Evolutionary conservation across 306 rosid genomes (phyloP).

Genomic region (Cicer yamashitae): DNA sequence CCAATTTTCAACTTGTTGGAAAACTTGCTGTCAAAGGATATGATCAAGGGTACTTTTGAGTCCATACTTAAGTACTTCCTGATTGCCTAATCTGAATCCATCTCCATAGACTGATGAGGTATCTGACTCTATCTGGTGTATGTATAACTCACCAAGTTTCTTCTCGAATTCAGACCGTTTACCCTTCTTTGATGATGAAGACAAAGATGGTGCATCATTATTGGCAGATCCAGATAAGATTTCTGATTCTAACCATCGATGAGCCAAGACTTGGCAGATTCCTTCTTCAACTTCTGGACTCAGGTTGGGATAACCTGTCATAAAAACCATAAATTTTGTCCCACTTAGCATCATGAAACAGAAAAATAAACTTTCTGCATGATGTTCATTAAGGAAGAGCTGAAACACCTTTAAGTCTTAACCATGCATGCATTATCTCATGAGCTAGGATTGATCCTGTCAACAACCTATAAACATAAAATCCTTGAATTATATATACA

Average conservation of each 20-base stretch:
- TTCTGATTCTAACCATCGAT: constrained; percentile 92
- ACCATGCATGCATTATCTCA: constrained; percentile 99
- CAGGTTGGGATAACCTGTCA: constrained; percentile 78
- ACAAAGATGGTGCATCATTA: constrained; percentile 58
- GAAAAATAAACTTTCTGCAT: constrained; percentile 10
- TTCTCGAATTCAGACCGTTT: constrained; percentile 85
- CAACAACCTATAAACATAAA: constrained; percentile 66
- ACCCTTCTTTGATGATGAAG: constrained; percentile 81
- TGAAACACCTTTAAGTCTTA: constrained; percentile 85
- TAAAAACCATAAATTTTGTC: constrained; percentile 27
- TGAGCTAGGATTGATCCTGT: constrained; percentile 98
- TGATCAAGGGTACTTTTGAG: constrained; percentile 89
- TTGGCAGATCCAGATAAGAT: constrained; percentile 56
- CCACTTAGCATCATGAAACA: constrained; percentile 31
- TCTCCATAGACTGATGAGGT: constrained; percentile 86
- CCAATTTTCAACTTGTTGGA: constrained; percentile 50
- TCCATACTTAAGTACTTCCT: constrained; percentile 74
- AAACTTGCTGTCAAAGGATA: constrained; percentile 77
- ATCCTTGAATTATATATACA: constrained; percentile 38
- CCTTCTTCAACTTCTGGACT: constrained; percentile 97
- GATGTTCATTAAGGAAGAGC: constrained; percentile 32
- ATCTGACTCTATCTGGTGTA: constrained; percentile 91
- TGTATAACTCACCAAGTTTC: constrained; percentile 79
- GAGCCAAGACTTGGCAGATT: constrained; percentile 94
- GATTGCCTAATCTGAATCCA: constrained; percentile 80